Percentiles rank a stretch among this genome's conserved stretches.
Conservation (phyloP, 2,329 filamentous ascomycete genomes). For the Phaeoacremonium minimum region DNA sequence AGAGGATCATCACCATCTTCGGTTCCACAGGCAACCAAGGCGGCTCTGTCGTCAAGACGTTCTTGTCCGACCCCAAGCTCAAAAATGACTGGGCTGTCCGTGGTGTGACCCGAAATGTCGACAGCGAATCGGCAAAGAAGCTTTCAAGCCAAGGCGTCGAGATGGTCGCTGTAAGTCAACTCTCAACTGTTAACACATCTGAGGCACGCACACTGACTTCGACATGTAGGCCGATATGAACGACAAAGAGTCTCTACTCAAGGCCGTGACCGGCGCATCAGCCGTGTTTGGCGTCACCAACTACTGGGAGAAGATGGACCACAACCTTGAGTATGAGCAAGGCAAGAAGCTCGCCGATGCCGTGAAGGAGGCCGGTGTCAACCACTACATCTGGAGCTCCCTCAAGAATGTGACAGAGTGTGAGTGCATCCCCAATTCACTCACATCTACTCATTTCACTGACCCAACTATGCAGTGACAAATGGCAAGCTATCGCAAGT, state of each 20-base stretch:
- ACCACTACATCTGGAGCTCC: constrained; percentile 40
- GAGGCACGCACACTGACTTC: no score
- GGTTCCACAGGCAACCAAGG: constrained; percentile 60
- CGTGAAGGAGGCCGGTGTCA: constrained; percentile 34
- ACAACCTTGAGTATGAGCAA: constrained; percentile 36
- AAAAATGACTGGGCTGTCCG: constrained; percentile 46
- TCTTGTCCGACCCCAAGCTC: constrained; percentile 31
- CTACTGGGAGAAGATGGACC: constrained; percentile 39
- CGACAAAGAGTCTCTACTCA: constrained; percentile 35
- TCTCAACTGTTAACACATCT: no score
- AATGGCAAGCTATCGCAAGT: constrained; percentile 34
- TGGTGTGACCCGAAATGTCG: constrained; percentile 47
- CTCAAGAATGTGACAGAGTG: constrained; percentile 32
- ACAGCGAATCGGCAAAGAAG: constrained; percentile 35
- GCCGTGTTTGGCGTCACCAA: constrained; percentile 51
- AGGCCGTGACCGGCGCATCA: constrained; percentile 38
- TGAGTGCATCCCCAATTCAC: constrained; percentile 15
- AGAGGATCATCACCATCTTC: constrained; percentile 49
- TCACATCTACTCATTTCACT: neutral
- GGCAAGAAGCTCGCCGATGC: constrained; percentile 43
- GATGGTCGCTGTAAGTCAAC: constrained; percentile 34
- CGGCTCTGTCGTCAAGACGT: constrained; percentile 44
- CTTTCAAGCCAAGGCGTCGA: constrained; percentile 43
- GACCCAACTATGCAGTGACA: constrained; percentile 20
- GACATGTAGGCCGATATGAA: constrained; percentile 41